Evolutionary conservation across 2,329 filamentous ascomycete species (phyloP), one percentile per base, ranked within the genome.

Genomic region (Aspergillus flavus): DNA sequence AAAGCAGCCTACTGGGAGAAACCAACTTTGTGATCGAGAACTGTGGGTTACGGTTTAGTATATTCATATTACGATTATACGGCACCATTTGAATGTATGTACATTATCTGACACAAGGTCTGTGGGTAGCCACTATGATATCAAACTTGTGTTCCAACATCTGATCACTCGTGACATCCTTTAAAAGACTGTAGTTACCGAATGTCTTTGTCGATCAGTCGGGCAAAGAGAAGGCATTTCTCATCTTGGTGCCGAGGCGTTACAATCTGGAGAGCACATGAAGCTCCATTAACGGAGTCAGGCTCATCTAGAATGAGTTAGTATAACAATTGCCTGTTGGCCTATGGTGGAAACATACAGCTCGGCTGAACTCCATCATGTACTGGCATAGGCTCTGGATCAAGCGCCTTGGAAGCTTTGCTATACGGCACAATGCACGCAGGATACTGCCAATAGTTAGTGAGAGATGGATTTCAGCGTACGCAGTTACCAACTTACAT

Each of bases 171-270:
- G 6, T 41, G 39, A 10, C 6, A n/a, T n/a, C 16, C 12, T 19
- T 4, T n/a, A 14, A 28, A 16, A 2, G 4, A 14, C 23, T 32
- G 9, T 46, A 58, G 57, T 21, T 26, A 21, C 5, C 61, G 65
- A 43, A 74, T 64, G n/a, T 63, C 67, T 6, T 50, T 58, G 39
- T 78, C 76, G 45, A 79, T 74, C 6, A 78, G 66, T 6, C 68
- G 56, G 11, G 75, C 70, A 1, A 71, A 74, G 12, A 66, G 62
- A 11, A 81, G 65, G 57, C 78, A 80, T 63, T 84, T 80, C 64
- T 85, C 83, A 23, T 85, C 84, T 54, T 79, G 78, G 73, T 84
- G 79, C 1, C 76, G 75, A 10, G 79, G 79, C 0, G 83, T 77
- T 23, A 83, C 70, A 4, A 86, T 65, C 65, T 86, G 83, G 4